Evolutionary conservation across 495 filamentous ascomycete genomes (phyloP), one percentile per base, ranked within the genome.

Genomic region (Terfezia boudieri): DNA sequence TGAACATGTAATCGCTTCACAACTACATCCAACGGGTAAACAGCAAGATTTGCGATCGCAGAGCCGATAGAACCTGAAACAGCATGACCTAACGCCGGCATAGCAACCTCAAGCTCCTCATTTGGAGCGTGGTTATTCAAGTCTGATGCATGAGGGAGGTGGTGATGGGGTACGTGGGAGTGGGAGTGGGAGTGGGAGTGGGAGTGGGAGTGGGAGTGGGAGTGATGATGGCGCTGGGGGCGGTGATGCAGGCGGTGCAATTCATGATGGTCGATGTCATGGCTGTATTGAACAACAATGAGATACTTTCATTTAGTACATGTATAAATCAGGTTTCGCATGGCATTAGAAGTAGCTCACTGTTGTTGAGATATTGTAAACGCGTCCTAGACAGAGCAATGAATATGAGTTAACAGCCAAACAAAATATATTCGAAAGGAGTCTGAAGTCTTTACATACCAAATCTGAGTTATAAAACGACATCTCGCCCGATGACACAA

Each of bases 51-150:
- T 3, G 86, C 86, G 52, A 92, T 74, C 10, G 84, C 80, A 3
- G 84, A 81, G 14, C 86, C 87, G 12, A 78, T 71, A 32, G 84
- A 78, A 51, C 87, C 87, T 16, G 86, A 82, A 20, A 83, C 64
- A 51, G 89, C 88, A 71, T 94, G 89, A 17, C 84, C 84, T n/a
- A 93, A 70, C 6, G 84, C 82, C 53, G 86, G 84, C n/a, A 94
- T 75, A 8, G 76, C 74, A 23, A 32, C 49, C 2, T 51, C n/a
- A 32, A 17, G 14, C 2, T 51, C 26, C 26, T 20, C 16, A n/a
- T 6, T 12, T 7, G 49, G 14, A 16, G 49, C 4, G 23, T 7
- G 49, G 49, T 17, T 51, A n/a, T n/a, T 5, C 14, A 20, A n/a
- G 43, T 20, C 16, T 51, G 11, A 12, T 51, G 49, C 23, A 32